A percentile compares a stretch with the other conserved stretches of the same genome.
Evolutionary conservation across 352 stramenopile genomes (phyloP).

Genomic region (Halophytophthora batemanensis): DNA sequence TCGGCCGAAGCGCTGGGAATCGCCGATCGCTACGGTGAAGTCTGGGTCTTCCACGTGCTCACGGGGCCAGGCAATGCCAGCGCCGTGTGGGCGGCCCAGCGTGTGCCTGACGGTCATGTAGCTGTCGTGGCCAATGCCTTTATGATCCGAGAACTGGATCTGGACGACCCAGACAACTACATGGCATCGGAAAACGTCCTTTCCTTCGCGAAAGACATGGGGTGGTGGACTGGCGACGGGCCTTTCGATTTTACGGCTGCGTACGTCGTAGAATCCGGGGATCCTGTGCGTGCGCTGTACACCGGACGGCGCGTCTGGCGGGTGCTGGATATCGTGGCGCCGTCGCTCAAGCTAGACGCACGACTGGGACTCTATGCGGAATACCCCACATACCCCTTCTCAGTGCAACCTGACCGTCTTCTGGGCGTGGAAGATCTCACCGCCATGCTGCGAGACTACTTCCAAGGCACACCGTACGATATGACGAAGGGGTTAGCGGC

Average conservation of each 20-base stretch:
- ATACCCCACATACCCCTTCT: slow-evolving; percentile 87
- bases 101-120: slow-evolving; percentile 88
- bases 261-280: slow-evolving; percentile 51
- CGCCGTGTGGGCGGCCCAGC: slow-evolving; percentile 93
- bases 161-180: slow-evolving; percentile 79
- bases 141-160: slow-evolving; percentile 88
- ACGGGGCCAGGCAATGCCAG: slow-evolving; percentile 86
- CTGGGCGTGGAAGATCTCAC: slow-evolving; percentile 71
- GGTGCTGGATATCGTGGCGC: slow-evolving; percentile 77
- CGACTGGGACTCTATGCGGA: slow-evolving; percentile 55
- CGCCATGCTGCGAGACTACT: slow-evolving; percentile 85
- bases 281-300: slow-evolving; percentile 63
- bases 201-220: slow-evolving; percentile 83
- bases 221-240: slow-evolving; percentile 64
- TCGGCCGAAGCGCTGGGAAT: slow-evolving; percentile 87
- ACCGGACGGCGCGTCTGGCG: slow-evolving; percentile 88
- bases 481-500: slow-evolving; percentile 79
- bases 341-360: slow-evolving; percentile 73
- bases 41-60: slow-evolving; percentile 96
- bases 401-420: slow-evolving; percentile 68
- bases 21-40: slow-evolving; percentile 84
- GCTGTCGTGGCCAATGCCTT: slow-evolving; percentile 92
- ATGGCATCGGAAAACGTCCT: slow-evolving; percentile 88
- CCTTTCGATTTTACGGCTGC: slow-evolving; percentile 71
- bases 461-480: slow-evolving; percentile 88